A percentile compares a stretch with the other conserved stretches of the same genome.
phyloP scores from a whole-genome alignment of 2,329 filamentous ascomycete genomes.

The Aureobasidium lini region DNA sequence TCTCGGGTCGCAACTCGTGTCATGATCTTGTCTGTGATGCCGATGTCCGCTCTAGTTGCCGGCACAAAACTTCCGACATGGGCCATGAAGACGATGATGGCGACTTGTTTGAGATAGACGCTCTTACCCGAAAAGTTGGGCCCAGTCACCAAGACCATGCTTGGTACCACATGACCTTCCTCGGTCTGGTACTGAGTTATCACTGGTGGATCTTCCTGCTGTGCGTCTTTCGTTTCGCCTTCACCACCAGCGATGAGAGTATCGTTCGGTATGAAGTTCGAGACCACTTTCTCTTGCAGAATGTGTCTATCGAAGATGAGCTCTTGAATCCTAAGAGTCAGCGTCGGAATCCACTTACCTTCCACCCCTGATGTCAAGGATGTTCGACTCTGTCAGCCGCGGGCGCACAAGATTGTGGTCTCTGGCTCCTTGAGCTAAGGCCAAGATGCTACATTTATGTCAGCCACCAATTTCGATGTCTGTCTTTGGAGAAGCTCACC shows the following conservation, averaged over 20 bases:
- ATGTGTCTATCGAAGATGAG: conserved; percentile 50
- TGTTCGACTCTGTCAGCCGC: conserved; percentile 59
- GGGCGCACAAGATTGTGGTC: conserved; percentile 67
- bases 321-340: not conserved
- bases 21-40: conserved; percentile 86
- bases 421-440: conserved; percentile 68
- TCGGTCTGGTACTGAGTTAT: not conserved
- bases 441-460: conserved; percentile 53
- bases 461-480: conserved; percentile 14
- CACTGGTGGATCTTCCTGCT: not conserved
- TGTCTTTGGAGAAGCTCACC: conserved; percentile 26
- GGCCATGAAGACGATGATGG: conserved; percentile 83
- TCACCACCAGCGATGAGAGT: conserved; percentile 59
- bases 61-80: conserved; percentile 92
- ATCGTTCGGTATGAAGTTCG: conserved; percentile 76
- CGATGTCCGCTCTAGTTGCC: conserved; percentile 66
- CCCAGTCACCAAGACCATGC: conserved; percentile 75
- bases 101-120: conserved; percentile 88
- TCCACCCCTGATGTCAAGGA: conserved; percentile 68
- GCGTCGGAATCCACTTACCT: conserved; percentile 40
- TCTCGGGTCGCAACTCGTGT: conserved; percentile 74
- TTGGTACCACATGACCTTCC: conserved; percentile 39
- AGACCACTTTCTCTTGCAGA: conserved; percentile 74
- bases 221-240: conserved; percentile 22
- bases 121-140: conserved; percentile 97